Evolutionary conservation across 345 rosid genomes (phyloP), one percentile per base, ranked within the genome.

Genomic region (Fremontodendron californicum): DNA sequence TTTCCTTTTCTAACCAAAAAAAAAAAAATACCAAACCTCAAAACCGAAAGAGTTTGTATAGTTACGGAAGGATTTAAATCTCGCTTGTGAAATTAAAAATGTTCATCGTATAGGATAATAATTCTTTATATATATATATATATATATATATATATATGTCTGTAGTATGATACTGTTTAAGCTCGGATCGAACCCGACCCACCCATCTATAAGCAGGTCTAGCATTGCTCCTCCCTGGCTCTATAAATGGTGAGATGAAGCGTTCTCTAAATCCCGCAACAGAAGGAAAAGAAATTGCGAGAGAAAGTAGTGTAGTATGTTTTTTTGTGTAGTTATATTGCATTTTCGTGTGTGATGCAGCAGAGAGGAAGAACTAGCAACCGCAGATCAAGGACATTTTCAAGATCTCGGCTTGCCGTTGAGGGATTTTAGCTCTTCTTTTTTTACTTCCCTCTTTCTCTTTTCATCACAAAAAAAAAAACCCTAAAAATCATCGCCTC

Each of bases 331-430:
- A n/a, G n/a, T n/a, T n/a, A n/a, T n/a, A n/a, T n/a, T 52, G 37
- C 49, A 13, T 6, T 9, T 40, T 4, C 31, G 18, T 40, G 18
- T 21, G 63, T 73, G 75, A 91, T 89, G 95, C 89, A 75, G 81
- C 93, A 86, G 81, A 88, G 66, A 80, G 92, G 95, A 19, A 82
- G 84, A 57, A 48, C 16, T 2, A n/a, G 29, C 54, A 82, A 85
- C 80, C 82, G 93, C 62, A 88, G 92, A 86, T 89, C 91, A 78
- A 84, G 93, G 84, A 86, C 83, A 70, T 88, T 91, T 84, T 86
- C 93, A 72, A 78, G 91, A 67, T 80, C 90, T 52, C 86, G 92
- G 40, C 6, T 89, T 66, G 94, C 94, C 61, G 66, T 91, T 18
- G 86, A 91, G 76, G 92, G 94, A 10, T 51, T 18, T 64, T 89